phyloP scores from a whole-genome alignment of 2,329 filamentous ascomycete species.

The Colletotrichum sp. region DNA sequence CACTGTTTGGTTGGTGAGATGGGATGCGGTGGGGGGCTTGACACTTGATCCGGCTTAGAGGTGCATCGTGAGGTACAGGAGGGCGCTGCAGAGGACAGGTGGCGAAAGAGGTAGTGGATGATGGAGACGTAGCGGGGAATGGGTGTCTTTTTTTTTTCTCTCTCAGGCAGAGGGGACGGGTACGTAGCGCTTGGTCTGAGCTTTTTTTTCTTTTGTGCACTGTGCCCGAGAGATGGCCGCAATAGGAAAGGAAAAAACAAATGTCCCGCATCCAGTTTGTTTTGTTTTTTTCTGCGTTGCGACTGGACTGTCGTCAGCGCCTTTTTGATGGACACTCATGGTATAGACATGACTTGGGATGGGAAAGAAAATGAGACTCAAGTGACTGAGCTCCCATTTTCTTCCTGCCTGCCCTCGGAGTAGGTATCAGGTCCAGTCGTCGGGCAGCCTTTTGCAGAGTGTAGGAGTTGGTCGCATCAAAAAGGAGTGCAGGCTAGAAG shows the following conservation, averaged over 20 bases:
- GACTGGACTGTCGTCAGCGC: background rate
- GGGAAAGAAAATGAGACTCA: background rate
- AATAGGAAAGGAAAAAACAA: slow-evolving; percentile 20
- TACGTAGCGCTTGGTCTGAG: background rate
- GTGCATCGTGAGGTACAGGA: background rate
- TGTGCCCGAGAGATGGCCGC: background rate
- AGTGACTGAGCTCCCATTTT: fast-evolving
- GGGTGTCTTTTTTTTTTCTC: background rate
- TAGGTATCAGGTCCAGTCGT: background rate
- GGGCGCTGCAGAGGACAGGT: background rate
- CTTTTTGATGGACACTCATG: background rate
- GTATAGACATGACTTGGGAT: background rate
- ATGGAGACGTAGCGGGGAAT: background rate
- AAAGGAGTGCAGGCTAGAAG: background rate
- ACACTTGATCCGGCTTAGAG: background rate
- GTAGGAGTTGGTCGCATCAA: background rate
- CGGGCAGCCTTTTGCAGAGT: background rate
- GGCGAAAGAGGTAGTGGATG: background rate
- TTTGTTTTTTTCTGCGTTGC: background rate
- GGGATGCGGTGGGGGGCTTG: background rate
- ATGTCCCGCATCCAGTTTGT: slow-evolving; percentile 3
- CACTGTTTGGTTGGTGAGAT: background rate
- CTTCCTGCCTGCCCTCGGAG: background rate
- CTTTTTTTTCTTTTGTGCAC: background rate
- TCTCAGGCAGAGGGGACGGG: background rate